Evolutionary conservation across 2,329 filamentous ascomycete species (phyloP).

Genomic region (Alternaria ethzedia): DNA sequence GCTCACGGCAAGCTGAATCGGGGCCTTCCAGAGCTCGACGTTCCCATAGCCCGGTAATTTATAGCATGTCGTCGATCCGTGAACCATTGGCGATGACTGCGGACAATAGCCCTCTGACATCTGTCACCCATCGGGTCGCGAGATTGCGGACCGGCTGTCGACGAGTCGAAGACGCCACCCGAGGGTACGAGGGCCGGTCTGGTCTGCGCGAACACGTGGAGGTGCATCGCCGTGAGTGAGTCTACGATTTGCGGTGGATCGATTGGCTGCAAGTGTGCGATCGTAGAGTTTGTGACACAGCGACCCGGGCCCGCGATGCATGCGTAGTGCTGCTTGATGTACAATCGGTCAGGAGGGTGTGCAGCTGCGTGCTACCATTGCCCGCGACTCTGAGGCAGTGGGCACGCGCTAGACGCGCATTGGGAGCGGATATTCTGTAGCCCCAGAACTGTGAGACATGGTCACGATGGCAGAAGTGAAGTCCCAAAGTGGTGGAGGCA

Average conservation of each 20-base stretch:
- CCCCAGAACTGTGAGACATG: neutral
- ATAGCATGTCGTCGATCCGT: neutral
- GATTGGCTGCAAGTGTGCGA: constrained; percentile 23
- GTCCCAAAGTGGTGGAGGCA: constrained; percentile 1
- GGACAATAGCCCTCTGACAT: constrained; percentile 6
- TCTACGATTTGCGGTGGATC: neutral
- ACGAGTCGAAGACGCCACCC: constrained; percentile 7
- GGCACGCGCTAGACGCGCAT: constrained; percentile 14
- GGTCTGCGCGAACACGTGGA: constrained; percentile 17
- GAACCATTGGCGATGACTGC: neutral
- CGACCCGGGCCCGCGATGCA: constrained; percentile 32
- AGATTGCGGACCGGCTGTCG: constrained; percentile 20
- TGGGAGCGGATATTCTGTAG: neutral
- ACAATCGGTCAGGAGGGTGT: constrained; percentile 21
- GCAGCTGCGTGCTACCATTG: constrained; percentile 19
- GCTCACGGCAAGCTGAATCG: neutral
- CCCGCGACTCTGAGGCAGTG: constrained; percentile 5
- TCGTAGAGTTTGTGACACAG: constrained; percentile 16
- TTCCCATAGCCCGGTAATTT: neutral
- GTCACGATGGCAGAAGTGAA: constrained; percentile 12
- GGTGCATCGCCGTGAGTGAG: constrained; percentile 8
- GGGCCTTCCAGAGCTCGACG: neutral
- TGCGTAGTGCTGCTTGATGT: constrained; percentile 16
- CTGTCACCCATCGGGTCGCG: neutral
- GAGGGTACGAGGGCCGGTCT: constrained; percentile 5